Percentiles rank a stretch among this genome's conserved stretches.
These are phyloP conservation scores for Colletotrichum caudatum DNA, from an alignment of 2,329 filamentous ascomycete species.

Conservation along the genomic window DNA sequence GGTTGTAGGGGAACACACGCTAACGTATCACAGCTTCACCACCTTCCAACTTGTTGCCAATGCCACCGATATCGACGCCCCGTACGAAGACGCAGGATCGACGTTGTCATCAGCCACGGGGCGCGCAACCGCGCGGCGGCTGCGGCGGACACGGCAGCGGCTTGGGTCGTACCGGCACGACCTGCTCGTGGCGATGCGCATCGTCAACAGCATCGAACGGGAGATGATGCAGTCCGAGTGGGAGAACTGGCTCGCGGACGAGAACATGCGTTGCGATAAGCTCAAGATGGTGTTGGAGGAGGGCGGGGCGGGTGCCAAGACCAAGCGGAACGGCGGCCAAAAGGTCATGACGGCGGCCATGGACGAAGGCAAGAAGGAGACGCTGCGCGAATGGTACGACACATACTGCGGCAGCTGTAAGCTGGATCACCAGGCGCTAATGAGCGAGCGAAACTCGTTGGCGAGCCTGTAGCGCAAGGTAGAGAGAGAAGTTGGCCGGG, in stretches of 20 bases:
- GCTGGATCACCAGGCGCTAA: constrained; percentile 54
- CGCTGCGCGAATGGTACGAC: constrained; percentile 62
- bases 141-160: constrained; percentile 84
- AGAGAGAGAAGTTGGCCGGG: constrained; percentile 4
- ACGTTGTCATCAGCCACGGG: constrained; percentile 61
- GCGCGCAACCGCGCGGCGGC: constrained; percentile 69
- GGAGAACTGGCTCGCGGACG: constrained; percentile 90
- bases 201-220: constrained; percentile 89
- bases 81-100: constrained; percentile 65
- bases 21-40: constrained; percentile 60
- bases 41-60: constrained; percentile 72
- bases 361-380: constrained; percentile 49
- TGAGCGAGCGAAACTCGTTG: constrained; percentile 42
- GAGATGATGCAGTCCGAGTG: constrained; percentile 90
- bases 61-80: constrained; percentile 67
- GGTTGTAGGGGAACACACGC: background rate
- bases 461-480: constrained; percentile 15
- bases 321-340: constrained; percentile 32
- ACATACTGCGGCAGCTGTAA: constrained; percentile 69
- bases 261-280: constrained; percentile 80
- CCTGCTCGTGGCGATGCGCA: constrained; percentile 87
- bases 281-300: constrained; percentile 60
- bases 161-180: constrained; percentile 90
- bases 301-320: constrained; percentile 38
- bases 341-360: constrained; percentile 44